A percentile compares a stretch with the other conserved stretches of the same genome.
These are phyloP conservation scores for Dujonia santamariae DNA, from an alignment of 1,139 yeast species.

Conservation along the genomic window DNA sequence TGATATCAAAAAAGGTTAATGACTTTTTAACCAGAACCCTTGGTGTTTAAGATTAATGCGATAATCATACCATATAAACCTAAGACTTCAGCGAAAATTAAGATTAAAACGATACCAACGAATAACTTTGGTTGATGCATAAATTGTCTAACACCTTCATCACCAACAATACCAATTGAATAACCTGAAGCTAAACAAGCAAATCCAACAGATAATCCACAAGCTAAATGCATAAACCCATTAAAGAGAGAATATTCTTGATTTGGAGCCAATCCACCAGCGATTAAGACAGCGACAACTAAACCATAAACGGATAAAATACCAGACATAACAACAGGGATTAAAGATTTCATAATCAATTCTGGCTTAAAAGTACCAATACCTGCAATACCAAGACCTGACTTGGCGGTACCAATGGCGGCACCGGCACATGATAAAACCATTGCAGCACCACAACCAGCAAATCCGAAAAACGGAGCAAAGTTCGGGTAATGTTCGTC, in stretches of 20 bases:
- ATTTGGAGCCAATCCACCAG: slow-evolving; percentile 82
- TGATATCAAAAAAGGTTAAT: too few species aligned
- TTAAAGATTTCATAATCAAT: slow-evolving; percentile 75
- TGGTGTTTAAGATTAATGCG: slow-evolving; percentile 86
- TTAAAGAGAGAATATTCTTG: slow-evolving; percentile 82
- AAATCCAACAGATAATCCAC: slow-evolving; percentile 93
- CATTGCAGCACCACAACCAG: slow-evolving; percentile 93
- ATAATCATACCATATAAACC: slow-evolving; percentile 95
- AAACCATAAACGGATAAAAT: slow-evolving; percentile 93
- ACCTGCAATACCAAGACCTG: slow-evolving; percentile 96
- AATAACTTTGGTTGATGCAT: slow-evolving; percentile 96
- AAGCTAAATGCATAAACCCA: slow-evolving; percentile 95
- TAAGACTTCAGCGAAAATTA: slow-evolving; percentile 98
- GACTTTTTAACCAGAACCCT: slow-evolving; percentile 58
- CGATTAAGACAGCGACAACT: slow-evolving; percentile 92
- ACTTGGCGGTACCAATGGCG: slow-evolving; percentile 97
- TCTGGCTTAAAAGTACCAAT: slow-evolving; percentile 85
- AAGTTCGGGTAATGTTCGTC: slow-evolving; percentile 76
- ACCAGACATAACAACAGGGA: slow-evolving; percentile 98
- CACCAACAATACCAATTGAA: slow-evolving; percentile 98
- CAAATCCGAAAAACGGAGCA: slow-evolving; percentile 95
- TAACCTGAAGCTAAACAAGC: slow-evolving; percentile 98
- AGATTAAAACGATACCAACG: slow-evolving; percentile 95
- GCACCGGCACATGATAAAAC: slow-evolving; percentile 91
- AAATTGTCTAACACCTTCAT: slow-evolving; percentile 96